Evolutionary conservation across 805 yeast genomes (phyloP).

Genomic region (Barnettozyma sucrosica): DNA sequence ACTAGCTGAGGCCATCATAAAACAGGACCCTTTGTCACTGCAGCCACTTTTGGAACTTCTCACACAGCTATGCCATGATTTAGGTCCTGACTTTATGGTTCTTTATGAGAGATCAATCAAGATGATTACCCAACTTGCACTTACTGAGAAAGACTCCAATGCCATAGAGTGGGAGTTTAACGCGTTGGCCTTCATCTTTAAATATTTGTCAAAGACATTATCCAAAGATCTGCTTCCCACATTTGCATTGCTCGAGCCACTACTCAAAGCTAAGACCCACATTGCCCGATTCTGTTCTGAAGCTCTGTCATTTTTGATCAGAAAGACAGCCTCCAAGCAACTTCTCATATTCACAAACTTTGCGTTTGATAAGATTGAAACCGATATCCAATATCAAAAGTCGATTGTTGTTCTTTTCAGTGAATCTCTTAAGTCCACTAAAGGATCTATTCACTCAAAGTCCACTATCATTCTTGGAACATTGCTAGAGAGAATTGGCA

Average conservation of each 20-base stretch:
- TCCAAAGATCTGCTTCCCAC: conserved; percentile 64
- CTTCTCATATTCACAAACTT: conserved; percentile 41
- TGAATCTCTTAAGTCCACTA: conserved; percentile 70
- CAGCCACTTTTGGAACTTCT: conserved; percentile 78
- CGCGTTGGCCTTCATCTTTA: conserved; percentile 81
- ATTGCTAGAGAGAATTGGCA: conserved; percentile 31
- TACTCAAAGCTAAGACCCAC: conserved; percentile 58
- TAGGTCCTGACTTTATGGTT: conserved; percentile 84
- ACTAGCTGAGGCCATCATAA: conserved; percentile 40
- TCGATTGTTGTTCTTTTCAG: conserved; percentile 58
- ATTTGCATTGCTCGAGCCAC: conserved; percentile 55
- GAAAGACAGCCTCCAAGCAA: conserved; percentile 52
- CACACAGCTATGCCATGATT: conserved; percentile 84
- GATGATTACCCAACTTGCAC: conserved; percentile 45
- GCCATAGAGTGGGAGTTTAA: conserved; percentile 82
- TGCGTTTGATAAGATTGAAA: conserved; percentile 34
- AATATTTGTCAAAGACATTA: conserved; percentile 67
- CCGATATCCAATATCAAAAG: conserved; percentile 44
- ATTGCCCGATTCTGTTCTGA: conserved; percentile 84
- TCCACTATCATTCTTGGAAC: conserved; percentile 44
- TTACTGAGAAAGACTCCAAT: conserved; percentile 45
- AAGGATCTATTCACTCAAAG: conserved; percentile 70
- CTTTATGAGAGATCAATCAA: conserved; percentile 52
- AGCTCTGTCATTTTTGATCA: conserved; percentile 76
- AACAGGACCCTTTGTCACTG: conserved; percentile 62